A percentile compares a stretch with the other conserved stretches of the same genome.
Conservation (phyloP, 176 grass and related monocot genomes). For the Microstegium vimineum region DNA sequence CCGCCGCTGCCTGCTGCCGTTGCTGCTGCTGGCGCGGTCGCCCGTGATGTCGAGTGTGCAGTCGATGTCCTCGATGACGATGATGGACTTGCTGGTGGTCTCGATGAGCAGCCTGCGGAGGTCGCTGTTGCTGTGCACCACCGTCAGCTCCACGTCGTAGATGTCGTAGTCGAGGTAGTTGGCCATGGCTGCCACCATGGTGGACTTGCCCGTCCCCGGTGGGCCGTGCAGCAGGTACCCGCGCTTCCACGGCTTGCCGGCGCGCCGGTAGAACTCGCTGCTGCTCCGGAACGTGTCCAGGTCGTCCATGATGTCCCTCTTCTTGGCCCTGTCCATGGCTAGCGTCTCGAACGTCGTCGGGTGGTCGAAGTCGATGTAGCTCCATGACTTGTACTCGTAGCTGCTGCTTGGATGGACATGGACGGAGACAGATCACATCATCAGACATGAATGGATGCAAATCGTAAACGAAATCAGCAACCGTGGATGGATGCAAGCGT, state of each 20-base stretch:
- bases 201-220: slow-evolving; percentile 48
- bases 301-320: slow-evolving; percentile 41
- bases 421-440: neutral
- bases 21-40: neutral
- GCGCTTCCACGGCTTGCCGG: slow-evolving; percentile 47
- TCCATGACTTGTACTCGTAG: slow-evolving; percentile 13
- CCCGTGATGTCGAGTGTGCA: slow-evolving; percentile 44
- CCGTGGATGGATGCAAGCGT: neutral
- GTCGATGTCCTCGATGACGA: slow-evolving; percentile 72
- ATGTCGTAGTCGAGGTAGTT: slow-evolving; percentile 49
- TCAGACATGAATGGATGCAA: too few relatives aligned
- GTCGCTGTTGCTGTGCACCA: slow-evolving; percentile 29
- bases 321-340: slow-evolving; percentile 41
- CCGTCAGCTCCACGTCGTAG: slow-evolving; percentile 58
- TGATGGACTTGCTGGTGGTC: slow-evolving; percentile 53
- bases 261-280: slow-evolving; percentile 26
- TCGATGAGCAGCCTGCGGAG: slow-evolving; percentile 33
- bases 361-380: slow-evolving; percentile 38
- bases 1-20: neutral
- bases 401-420: neutral
- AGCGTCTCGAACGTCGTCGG: slow-evolving; percentile 48
- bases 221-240: slow-evolving; percentile 45
- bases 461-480: neutral
- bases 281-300: slow-evolving; percentile 28
- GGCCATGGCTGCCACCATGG: slow-evolving; percentile 47